These are phyloP conservation scores for Saururus chinensis DNA, from an alignment of 164 flowering plant genomes.

Conservation along the genomic window DNA sequence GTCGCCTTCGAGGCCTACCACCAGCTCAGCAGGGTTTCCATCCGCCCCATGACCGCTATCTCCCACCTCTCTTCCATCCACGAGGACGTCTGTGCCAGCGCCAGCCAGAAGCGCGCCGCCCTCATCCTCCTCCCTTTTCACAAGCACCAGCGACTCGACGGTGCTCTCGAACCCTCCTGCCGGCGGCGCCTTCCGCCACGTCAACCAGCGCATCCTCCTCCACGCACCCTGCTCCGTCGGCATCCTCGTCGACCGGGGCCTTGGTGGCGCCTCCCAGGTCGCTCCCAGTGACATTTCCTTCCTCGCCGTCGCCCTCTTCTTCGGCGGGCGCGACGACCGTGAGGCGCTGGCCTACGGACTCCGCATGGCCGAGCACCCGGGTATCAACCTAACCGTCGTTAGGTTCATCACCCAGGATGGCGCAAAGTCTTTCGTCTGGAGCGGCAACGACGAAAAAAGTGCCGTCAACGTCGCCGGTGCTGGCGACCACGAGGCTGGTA, in stretches of 20 bases:
- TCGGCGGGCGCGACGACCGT: conserved; percentile 33
- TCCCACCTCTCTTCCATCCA: conserved; percentile 26
- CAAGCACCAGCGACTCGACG: conserved; percentile 34
- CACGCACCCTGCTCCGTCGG: conserved; percentile 37
- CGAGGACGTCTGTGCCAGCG: conserved; percentile 39
- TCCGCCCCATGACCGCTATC: conserved; percentile 53
- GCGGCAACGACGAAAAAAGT: background rate
- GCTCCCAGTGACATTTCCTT: conserved; percentile 27
- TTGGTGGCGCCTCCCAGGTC: conserved; percentile 35
- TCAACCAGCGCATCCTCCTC: conserved; percentile 20
- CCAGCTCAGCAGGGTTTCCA: conserved; percentile 40
- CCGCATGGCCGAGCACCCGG: conserved; percentile 43
- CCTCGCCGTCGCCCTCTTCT: conserved; percentile 15
- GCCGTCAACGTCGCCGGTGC: background rate
- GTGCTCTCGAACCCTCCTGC: conserved; percentile 19
- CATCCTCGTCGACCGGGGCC: conserved; percentile 35
- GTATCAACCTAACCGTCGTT: conserved; percentile 21
- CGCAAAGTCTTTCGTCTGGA: background rate
- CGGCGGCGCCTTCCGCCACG: conserved; percentile 17
- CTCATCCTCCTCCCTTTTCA: conserved; percentile 37
- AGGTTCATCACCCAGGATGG: conserved; percentile 4
- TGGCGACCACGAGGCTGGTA: background rate
- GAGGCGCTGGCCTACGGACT: conserved; percentile 32
- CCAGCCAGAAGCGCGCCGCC: conserved; percentile 27
- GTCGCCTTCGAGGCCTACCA: conserved; percentile 55